Conservation (phyloP, 1,284 basidiomycete species). For the Trametes hirsuta region DNA sequence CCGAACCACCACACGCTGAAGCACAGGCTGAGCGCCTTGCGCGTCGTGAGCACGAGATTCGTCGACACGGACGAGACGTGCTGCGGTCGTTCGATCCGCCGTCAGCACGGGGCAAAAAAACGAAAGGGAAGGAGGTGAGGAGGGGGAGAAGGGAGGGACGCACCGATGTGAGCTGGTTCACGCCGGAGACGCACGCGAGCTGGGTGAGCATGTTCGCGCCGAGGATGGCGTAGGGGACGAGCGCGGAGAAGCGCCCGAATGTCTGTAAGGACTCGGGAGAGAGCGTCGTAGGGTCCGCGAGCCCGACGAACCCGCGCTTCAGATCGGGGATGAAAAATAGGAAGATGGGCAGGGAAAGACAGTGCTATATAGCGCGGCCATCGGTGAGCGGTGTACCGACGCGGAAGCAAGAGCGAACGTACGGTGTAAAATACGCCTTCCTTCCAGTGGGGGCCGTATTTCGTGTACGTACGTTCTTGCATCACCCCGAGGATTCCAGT, state of each 20-base stretch:
- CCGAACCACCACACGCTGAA: slow-evolving; percentile 80
- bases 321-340: slow-evolving; percentile 63
- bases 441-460: slow-evolving; percentile 79
- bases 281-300: slow-evolving; percentile 34
- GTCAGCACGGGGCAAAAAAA: not conserved
- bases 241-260: slow-evolving; percentile 20
- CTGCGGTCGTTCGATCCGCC: slow-evolving; percentile 36
- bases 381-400: not conserved
- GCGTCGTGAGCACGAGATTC: slow-evolving; percentile 69
- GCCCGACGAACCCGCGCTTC: slow-evolving; percentile 52
- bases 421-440: slow-evolving; percentile 89
- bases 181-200: slow-evolving; percentile 85
- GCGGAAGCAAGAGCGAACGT: not conserved
- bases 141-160: slow-evolving; percentile 32
- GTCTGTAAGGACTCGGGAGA: slow-evolving; percentile 12
- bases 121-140: not conserved
- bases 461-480: slow-evolving; percentile 81
- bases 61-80: slow-evolving; percentile 74
- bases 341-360: slow-evolving; percentile 78
- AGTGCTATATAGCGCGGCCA: slow-evolving; percentile 46
- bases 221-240: slow-evolving; percentile 56
- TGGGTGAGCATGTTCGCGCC: slow-evolving; percentile 77
- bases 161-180: slow-evolving; percentile 81
- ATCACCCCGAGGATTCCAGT: slow-evolving; percentile 78
- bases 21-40: slow-evolving; percentile 73